Base-by-base conservation (phyloP, 345 rosid species). In the Conringia planisiliqua region DNA sequence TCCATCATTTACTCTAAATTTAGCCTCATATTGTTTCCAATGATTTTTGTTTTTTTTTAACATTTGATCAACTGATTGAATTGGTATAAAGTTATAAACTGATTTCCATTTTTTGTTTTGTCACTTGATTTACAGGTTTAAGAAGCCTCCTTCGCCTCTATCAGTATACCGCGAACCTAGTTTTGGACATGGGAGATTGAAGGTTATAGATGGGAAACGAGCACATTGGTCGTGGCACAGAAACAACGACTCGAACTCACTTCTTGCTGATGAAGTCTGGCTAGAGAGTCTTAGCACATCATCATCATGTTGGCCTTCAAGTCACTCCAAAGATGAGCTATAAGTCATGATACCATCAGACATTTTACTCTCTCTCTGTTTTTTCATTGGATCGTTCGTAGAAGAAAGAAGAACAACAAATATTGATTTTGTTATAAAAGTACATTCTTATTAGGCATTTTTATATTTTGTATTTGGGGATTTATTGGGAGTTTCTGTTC, bases 101-200 rank as follows among this genome's bases (percentile, higher is more conserved):
- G 7, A 35, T 22, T 22, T 13, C 5, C n/a, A 29, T 47, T 4
- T 16, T 36, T 22, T 12, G n/a, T n/a, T 4, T n/a, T 32, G 33
- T 50, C 17, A 52, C 13, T 69, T 44, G 7, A 52, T 57, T 38
- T 22, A 7, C 78, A 90, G 95, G 46, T 90, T 80, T 24, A 74
- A 60, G 9, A 77, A 85, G 5, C 89, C 96, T 16, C 18, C 59
- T 20, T 87, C 89, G 0, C 75, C 62, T 12, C 78, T 85, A 44
- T 90, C 97, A 0, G 6, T 72, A 6, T 86, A 74, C 70, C 84
- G 94, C 3, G 97, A 93, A 81, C 84, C 94, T 0, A 90, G 96
- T 81, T 90, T 89, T 54, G 98, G 98, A 65, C 96, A 93, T 3
- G 98, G 96, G n/a, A 72, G 82, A 73, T 52, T 93, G 9, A 85